phyloP scores from a whole-genome alignment of 1,139 yeast species.

The Saccharomycopsis crataegensis region DNA sequence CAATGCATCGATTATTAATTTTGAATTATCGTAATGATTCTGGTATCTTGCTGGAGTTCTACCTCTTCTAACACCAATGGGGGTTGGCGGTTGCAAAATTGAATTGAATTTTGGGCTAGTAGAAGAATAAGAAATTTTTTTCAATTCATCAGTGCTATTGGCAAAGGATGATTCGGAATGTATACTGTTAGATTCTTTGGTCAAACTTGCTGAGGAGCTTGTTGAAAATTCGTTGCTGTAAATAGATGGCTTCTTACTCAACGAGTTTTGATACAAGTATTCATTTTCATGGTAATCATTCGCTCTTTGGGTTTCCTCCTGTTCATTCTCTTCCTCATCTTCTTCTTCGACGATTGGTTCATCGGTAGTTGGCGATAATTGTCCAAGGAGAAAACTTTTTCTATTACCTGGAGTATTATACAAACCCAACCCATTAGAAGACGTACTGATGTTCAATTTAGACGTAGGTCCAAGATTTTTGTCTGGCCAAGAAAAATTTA shows the following conservation, averaged over 20 bases:
- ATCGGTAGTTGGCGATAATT: conserved; percentile 17
- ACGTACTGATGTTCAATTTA: conserved; percentile 1
- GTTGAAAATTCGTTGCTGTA: conserved; percentile 13
- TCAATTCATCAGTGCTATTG: conserved; percentile 12
- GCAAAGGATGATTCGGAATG: conserved; percentile 9
- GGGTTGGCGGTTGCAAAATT: conserved; percentile 18
- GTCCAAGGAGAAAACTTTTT: conserved; percentile 11
- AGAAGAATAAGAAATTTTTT: neutral
- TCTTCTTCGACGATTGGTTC: conserved; percentile 31
- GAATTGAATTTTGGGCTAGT: conserved; percentile 11
- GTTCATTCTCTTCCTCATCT: conserved; percentile 26
- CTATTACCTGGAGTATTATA: conserved; percentile 7
- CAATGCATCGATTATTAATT: conserved; percentile 39
- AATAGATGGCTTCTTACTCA: conserved; percentile 12
- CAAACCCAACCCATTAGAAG: conserved; percentile 10
- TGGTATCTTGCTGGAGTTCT: conserved; percentile 43
- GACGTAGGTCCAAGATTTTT: neutral
- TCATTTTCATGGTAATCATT: conserved; percentile 9
- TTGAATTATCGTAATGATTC: conserved; percentile 43
- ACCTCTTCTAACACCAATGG: conserved; percentile 22
- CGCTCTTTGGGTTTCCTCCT: neutral
- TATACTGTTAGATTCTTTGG: conserved; percentile 14
- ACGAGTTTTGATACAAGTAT: neutral
- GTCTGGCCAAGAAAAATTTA: conserved; percentile 18
- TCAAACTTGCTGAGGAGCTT: conserved; percentile 4